These are phyloP conservation scores for Blumeria hordei DNA, from an alignment of 2,329 filamentous ascomycete species.

Conservation along the genomic window DNA sequence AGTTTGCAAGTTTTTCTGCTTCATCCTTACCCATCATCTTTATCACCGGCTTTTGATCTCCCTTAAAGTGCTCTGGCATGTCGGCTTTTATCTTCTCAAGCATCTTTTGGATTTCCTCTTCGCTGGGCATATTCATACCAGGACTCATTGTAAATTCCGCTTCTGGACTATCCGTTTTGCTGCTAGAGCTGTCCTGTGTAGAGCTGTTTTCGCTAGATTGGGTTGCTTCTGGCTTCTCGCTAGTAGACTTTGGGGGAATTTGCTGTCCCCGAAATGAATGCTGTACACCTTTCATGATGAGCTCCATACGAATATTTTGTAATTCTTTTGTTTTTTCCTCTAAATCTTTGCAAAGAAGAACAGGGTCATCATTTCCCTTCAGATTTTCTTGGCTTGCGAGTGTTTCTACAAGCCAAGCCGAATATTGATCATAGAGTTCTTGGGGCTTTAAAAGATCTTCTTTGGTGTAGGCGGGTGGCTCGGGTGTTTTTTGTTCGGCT, in stretches of 20 bases:
- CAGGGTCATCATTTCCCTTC: slow-evolving; percentile 45
- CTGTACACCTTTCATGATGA: slow-evolving; percentile 44
- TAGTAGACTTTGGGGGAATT: slow-evolving; percentile 17
- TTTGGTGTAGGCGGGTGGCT: slow-evolving; percentile 43
- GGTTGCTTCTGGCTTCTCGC: slow-evolving; percentile 14
- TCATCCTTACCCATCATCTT: too few relatives aligned
- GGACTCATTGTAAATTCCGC: slow-evolving; percentile 17
- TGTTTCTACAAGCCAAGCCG: slow-evolving; percentile 53
- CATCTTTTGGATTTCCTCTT: slow-evolving; percentile 28
- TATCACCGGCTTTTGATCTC: too few relatives aligned
- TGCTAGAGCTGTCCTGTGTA: slow-evolving; percentile 10
- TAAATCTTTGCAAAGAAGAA: slow-evolving; percentile 49
- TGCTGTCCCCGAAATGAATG: slow-evolving; percentile 21
- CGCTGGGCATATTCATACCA: slow-evolving; percentile 20
- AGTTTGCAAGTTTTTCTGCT: too few relatives aligned
- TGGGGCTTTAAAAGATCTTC: slow-evolving; percentile 47
- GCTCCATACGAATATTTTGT: slow-evolving; percentile 41
- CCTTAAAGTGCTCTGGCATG: too few relatives aligned
- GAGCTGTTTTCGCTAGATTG: slow-evolving; percentile 14
- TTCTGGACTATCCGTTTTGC: neutral
- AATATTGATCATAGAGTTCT: slow-evolving; percentile 33
- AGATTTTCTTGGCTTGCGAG: slow-evolving; percentile 48
- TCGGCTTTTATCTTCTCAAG: slow-evolving; percentile 14
- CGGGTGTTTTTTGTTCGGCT: slow-evolving; percentile 24
- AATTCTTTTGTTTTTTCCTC: slow-evolving; percentile 44